Evolutionary conservation across 2,329 filamentous ascomycete species (phyloP), one percentile per base, ranked within the genome.

Genomic region (Esteya vermicola): DNA sequence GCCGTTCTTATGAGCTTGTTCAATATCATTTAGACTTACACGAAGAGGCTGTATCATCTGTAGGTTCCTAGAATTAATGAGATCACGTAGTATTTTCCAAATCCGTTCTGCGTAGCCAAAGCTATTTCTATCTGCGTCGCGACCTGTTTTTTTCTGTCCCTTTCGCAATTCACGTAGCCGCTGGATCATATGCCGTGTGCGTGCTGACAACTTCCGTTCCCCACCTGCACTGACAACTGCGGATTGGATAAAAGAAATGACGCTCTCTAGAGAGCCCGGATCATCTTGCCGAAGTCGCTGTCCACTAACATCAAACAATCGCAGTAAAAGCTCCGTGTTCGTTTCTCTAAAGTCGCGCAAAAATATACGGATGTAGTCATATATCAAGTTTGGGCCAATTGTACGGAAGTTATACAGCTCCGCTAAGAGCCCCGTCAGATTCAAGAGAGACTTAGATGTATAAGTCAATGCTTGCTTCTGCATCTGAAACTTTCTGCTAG

Each of bases 101-200:
- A 96, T 93, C 35, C 82, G 78, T 14, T 78, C 80, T 1, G 84
- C 83, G 51, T 94, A 85, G 52, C 95, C 86, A 2, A 79, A 78
- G 1, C 78, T 74, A 33, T 72, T 70, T 5, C 72, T 72, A 14
- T 76, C 78, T 4, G 44, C 36, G 18, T 45, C 40, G 12, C 47
- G 43, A 18, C 38, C 21, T 13, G 79, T 77, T 58, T 89, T 95
- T 53, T 88, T 70, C 44, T 85, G 85, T 60, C 91, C 95, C 64
- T 93, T 94, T 57, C 94, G 94, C 23, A 98, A 68, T 51, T 94
- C 85, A 43, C 83, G 85, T 57, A 98, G 94, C 1, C 82, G 91
- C 53, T 96, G 89, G 38, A 98, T 83, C 88, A 96, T 96, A 60
- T 95, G 95, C 49, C 83, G 93, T 1, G 89, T 95, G 41, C 91